phyloP scores from a whole-genome alignment of 805 yeast species.

The Sungouiella blattae region DNA sequence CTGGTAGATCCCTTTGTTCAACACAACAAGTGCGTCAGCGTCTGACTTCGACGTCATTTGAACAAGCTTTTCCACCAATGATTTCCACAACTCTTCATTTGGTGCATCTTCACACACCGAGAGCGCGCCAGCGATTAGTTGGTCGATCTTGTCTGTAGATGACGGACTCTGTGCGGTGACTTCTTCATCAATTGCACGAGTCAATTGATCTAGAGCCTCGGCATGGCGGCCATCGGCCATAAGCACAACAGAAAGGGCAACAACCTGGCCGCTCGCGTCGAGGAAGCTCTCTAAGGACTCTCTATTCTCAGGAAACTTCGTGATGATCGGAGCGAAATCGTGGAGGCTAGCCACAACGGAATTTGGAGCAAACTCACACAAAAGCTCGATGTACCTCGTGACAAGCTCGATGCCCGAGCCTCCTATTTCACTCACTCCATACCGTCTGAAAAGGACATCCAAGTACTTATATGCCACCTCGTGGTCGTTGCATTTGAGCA shows the following conservation, averaged over 20 bases:
- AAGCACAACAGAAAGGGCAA: slow-evolving; percentile 30
- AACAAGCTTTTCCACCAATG: slow-evolving; percentile 24
- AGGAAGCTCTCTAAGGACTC: slow-evolving; percentile 20
- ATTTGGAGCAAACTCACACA: slow-evolving; percentile 17
- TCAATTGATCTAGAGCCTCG: slow-evolving; percentile 30
- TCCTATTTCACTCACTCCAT: slow-evolving; percentile 1
- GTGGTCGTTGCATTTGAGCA: slow-evolving; percentile 26
- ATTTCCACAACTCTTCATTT: slow-evolving; percentile 29
- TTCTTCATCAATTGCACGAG: slow-evolving; percentile 29
- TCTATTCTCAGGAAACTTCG: slow-evolving; percentile 1
- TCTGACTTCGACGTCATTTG: slow-evolving; percentile 12
- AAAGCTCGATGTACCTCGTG: slow-evolving; percentile 22
- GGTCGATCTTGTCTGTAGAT: background rate
- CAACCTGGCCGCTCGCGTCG: slow-evolving; percentile 20
- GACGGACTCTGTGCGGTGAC: too few relatives aligned
- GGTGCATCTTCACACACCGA: slow-evolving; percentile 8
- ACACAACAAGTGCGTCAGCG: slow-evolving; percentile 3
- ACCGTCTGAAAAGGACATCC: slow-evolving; percentile 19
- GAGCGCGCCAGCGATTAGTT: slow-evolving; percentile 2
- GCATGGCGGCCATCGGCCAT: slow-evolving; percentile 17
- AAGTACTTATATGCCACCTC: slow-evolving; percentile 31
- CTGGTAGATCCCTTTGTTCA: slow-evolving; percentile 29
- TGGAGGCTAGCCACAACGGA: slow-evolving; percentile 15
- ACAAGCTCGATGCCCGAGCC: slow-evolving; percentile 5
- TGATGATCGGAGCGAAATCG: slow-evolving; percentile 7